Evolutionary conservation across 164 flowering plant species (phyloP), one percentile per base, ranked within the genome.

Genomic region (Kalanchoe fedtschenkoi): DNA sequence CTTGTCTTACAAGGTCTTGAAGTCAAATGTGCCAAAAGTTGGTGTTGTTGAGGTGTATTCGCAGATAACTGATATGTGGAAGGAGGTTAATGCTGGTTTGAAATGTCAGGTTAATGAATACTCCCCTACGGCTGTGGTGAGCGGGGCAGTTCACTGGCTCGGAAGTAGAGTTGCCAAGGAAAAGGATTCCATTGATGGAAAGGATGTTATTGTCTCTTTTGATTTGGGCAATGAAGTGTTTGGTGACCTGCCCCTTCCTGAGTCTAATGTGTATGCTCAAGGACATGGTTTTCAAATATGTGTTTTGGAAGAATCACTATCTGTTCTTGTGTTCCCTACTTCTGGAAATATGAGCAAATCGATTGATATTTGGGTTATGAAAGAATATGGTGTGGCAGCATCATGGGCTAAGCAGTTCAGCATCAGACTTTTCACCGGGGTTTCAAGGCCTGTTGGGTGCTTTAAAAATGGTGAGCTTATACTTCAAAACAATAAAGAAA

Each of bases 331-430:
- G 26, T 62, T 29, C 22, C 65, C 65, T 21, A 22, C 22, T 5
- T 21, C 21, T 46, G 65, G 37, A 6, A 54, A 33, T 47, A 21
- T 44, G 57, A 62, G 39, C 42, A 62, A 62, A 35, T 46, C 56
- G 19, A 46, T 62, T 44, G 65, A 62, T 9, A 30, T 62, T 7
- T 62, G 65, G 65, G 42, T 62, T 57, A 44, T 62, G 65, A 62
- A 62, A 34, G 58, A 62, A 41, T 62, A 62, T 13, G 58, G 65
- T 0, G 22, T 32, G 0, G 39, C 51, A 1, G 57, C 44, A 30
- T 62, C 65, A 29, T 62, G 65, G 65, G n/a, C 16, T 8, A 62
- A 62, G 15, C 41, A 46, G 8, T 30, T 17, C 22, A 62, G 58
- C 17, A 15, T 62, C 29, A 37, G 58, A 33, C 38, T 34, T 7